Evolutionary conservation across 768 basidiomycete genomes (phyloP).

Genomic region (Phlegmacium glaucopus): DNA sequence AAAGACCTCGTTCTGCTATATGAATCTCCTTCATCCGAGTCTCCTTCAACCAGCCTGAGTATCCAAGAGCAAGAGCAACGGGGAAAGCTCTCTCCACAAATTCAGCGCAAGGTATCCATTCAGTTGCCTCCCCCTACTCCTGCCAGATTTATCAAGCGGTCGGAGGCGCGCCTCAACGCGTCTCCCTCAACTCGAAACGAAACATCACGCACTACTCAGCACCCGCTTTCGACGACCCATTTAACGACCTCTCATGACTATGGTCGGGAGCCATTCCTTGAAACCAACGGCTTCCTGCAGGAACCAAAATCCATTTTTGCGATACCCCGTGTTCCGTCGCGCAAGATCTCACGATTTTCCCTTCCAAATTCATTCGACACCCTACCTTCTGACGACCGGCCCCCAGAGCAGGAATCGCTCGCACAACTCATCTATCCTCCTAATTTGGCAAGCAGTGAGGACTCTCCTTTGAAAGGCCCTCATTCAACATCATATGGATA

Average conservation of each 20-base stretch:
- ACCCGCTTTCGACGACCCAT: background rate
- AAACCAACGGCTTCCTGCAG: background rate
- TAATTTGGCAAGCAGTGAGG: background rate
- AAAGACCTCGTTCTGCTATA: slow-evolving; percentile 33
- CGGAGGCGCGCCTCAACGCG: background rate
- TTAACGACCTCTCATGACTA: background rate
- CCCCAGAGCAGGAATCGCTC: slow-evolving; percentile 4
- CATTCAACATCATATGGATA: background rate
- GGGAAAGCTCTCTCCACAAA: background rate
- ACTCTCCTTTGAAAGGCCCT: background rate
- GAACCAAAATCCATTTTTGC: background rate
- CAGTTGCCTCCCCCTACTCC: slow-evolving; percentile 13
- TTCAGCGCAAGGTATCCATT: background rate
- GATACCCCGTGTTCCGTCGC: background rate
- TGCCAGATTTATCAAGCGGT: slow-evolving; percentile 19
- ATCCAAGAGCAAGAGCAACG: background rate
- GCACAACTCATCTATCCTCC: background rate
- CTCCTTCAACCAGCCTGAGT: background rate
- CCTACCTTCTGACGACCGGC: background rate
- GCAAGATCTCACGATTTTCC: background rate
- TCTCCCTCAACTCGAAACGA: background rate
- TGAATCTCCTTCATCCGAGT: slow-evolving; percentile 16
- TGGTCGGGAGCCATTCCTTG: background rate
- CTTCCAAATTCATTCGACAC: background rate
- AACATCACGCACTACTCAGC: background rate